A percentile compares a stretch with the other conserved stretches of the same genome.
These are phyloP conservation scores for Mycena rosella DNA, from an alignment of 768 basidiomycete species.

Conservation along the genomic window DNA sequence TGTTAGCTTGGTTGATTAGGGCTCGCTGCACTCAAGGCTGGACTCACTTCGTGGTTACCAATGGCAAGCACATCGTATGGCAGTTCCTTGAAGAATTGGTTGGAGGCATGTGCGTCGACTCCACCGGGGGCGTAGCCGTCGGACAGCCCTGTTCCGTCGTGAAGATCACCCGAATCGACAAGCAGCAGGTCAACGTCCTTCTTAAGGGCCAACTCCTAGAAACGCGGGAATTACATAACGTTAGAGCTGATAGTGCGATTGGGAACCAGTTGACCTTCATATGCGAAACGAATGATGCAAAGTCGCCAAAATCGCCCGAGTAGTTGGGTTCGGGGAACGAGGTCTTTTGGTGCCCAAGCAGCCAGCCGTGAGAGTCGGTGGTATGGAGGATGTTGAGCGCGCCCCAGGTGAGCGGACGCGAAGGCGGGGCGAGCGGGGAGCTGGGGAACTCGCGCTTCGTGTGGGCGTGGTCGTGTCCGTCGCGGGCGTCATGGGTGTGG, in stretches of 20 bases:
- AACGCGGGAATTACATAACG: no score
- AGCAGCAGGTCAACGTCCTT: slow-evolving; percentile 87
- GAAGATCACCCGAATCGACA: slow-evolving; percentile 85
- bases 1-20: no score
- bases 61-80: slow-evolving; percentile 89
- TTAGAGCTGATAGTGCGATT: no score
- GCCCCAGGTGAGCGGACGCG: slow-evolving; percentile 71
- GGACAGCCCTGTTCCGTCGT: slow-evolving; percentile 83
- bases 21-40: no score
- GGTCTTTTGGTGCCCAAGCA: slow-evolving; percentile 63
- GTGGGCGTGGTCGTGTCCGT: slow-evolving; percentile 48
- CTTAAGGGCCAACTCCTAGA: slow-evolving; percentile 70
- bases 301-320: slow-evolving; percentile 82
- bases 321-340: slow-evolving; percentile 84
- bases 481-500: slow-evolving; percentile 28
- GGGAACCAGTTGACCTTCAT: no score
- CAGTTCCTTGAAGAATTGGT: slow-evolving; percentile 55
- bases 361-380: slow-evolving; percentile 80
- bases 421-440: slow-evolving; percentile 61
- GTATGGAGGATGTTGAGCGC: slow-evolving; percentile 80
- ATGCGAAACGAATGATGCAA: slow-evolving; percentile 86
- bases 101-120: slow-evolving; percentile 70
- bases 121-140: slow-evolving; percentile 81
- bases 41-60: slow-evolving; percentile 84
- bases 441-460: slow-evolving; percentile 54